phyloP scores from a whole-genome alignment of 768 basidiomycete genomes.

The Wakefieldia striispora region DNA sequence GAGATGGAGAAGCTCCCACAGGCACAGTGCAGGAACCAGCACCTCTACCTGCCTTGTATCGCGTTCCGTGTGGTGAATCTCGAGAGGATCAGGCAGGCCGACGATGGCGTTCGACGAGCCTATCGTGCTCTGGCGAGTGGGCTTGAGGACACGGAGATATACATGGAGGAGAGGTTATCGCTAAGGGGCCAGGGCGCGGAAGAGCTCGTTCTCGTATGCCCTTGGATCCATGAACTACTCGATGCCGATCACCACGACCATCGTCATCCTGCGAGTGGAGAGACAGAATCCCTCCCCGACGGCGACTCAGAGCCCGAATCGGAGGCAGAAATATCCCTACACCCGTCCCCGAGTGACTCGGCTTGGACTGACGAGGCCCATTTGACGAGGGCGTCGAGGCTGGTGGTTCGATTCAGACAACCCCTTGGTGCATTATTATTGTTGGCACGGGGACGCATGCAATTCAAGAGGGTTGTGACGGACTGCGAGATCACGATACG shows the following conservation, averaged over 20 bases:
- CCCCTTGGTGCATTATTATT: conserved; percentile 17
- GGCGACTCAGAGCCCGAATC: conserved; percentile 4
- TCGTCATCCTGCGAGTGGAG: not conserved
- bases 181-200: not conserved
- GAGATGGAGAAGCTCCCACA: not conserved
- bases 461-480: conserved; percentile 16
- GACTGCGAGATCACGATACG: conserved; percentile 9
- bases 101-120: not conserved
- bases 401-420: conserved; percentile 12
- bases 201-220: conserved; percentile 15
- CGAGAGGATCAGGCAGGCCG: not conserved
- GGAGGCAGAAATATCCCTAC: not conserved
- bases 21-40: conserved; percentile 5
- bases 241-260: not conserved
- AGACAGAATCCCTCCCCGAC: not conserved
- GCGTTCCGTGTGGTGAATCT: conserved; percentile 12
- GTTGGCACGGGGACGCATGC: not conserved
- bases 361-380: not conserved
- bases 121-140: conserved; percentile 5
- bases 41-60: conserved; percentile 18
- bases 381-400: not conserved
- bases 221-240: conserved; percentile 18
- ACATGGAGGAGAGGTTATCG: not conserved
- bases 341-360: not conserved
- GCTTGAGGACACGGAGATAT: conserved; percentile 14